phyloP scores from a whole-genome alignment of 345 rosid genomes.

The Trapa bicornis region DNA sequence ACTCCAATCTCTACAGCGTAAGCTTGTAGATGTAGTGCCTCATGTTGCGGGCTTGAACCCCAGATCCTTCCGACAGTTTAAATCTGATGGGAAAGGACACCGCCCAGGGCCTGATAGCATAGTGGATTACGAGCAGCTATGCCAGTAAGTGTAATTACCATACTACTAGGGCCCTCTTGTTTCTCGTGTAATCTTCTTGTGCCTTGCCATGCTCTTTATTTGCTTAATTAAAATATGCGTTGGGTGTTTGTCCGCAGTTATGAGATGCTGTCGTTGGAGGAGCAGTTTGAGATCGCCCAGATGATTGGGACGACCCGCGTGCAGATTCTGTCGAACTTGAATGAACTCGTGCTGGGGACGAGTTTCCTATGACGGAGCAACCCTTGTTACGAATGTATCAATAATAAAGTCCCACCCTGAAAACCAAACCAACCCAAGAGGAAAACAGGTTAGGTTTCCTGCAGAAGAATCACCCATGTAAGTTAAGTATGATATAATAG shows the following conservation, averaged over 20 bases:
- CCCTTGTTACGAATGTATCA: constrained; percentile 4
- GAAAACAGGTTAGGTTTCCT: too few relatives aligned
- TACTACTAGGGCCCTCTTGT: neutral
- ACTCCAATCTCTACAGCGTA: too few relatives aligned
- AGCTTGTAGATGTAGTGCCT: constrained; percentile 24
- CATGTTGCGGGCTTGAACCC: constrained; percentile 95
- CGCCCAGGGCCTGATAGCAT: too few relatives aligned
- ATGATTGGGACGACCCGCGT: constrained; percentile 87
- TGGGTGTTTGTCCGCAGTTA: constrained; percentile 34
- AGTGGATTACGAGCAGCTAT: constrained; percentile 53
- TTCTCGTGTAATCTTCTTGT: neutral
- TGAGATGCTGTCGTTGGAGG: constrained; percentile 83
- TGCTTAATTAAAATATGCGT: neutral
- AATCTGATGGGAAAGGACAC: constrained; percentile 66
- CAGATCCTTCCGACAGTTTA: constrained; percentile 81
- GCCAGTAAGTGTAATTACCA: constrained; percentile 54
- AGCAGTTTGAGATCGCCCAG: constrained; percentile 70
- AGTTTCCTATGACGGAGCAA: constrained; percentile 49
- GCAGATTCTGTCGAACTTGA: neutral
- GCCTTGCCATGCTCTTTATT: neutral
- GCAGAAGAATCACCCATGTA: too few relatives aligned
- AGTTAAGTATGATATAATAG: too few relatives aligned
- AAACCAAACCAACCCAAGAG: neutral
- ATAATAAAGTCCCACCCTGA: neutral
- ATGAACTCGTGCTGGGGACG: constrained; percentile 30